Base-by-base conservation (phyloP, 192 early-diverging fungal genomes). In the Linnemannia elongata region DNA sequence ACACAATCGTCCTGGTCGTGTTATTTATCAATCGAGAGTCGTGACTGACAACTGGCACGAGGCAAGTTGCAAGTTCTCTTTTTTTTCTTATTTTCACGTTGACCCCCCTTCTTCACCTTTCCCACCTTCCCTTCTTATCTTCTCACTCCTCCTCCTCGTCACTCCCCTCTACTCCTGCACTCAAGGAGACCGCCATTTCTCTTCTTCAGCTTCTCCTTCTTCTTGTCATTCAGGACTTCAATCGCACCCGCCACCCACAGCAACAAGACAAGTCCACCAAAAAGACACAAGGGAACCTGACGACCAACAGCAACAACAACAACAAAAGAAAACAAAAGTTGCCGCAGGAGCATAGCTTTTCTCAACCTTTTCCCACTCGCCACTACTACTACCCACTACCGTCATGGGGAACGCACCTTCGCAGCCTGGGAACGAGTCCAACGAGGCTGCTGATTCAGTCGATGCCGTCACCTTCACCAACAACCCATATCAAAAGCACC, bases 381-480 rank as follows among this genome's bases (percentile, higher is more conserved):
- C 69, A 20, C 57, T 55, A 42, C n/a, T 30, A 42, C 44, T 18
- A 30, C 8, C 8, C 33, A 52, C 15, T 22, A 27, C 63, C 7
- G n/a, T 15, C 20, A 87, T 87, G 85, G 85, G 85, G n/a, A 87
- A 87, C 76, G 44, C 85, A 49, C 85, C 85, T 0, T 87, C 85
- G n/a, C 74, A 60, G 30, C 41, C 47, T 8, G 80, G 60, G 55
- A 80, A 39, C 68, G 72, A 44, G 71, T 70, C 66, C 24, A 18
- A 24, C 2, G 85, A 87, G 45, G 4, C 79, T 33, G 68, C 63
- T 17, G 69, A 69, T 42, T 45, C 79, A 36, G 85, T 87, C 33
- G 85, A 87, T 68, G 76, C 85, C 18, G 76, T 87, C 35, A 87
- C 85, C 35, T 87, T 81, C 68, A 87, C 85, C 52, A 86, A 86